Evolutionary conservation across 2,329 filamentous ascomycete species (phyloP).

Genomic region (Aspergillus caelatus): DNA sequence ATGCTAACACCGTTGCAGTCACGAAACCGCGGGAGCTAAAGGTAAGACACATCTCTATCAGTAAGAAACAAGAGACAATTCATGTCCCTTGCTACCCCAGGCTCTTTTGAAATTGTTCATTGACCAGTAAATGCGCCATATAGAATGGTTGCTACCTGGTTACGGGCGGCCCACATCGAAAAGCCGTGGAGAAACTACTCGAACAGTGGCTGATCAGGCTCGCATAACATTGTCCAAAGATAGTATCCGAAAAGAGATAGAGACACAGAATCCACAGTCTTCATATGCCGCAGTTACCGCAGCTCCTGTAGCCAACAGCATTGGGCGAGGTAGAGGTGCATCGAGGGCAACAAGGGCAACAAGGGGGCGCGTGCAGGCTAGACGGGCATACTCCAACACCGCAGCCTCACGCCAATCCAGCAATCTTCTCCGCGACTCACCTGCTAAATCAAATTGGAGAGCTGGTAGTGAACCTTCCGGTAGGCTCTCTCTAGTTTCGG

Average conservation of each 20-base stretch:
- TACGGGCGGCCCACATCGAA: conserved; percentile 19
- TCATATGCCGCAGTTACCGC: background rate
- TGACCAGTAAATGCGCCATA: background rate
- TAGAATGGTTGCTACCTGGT: conserved; percentile 29
- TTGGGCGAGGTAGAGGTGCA: background rate
- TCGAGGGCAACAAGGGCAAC: conserved; percentile 10
- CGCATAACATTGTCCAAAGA: background rate
- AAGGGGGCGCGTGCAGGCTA: conserved; percentile 15
- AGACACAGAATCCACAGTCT: conserved; percentile 1
- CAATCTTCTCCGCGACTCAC: conserved; percentile 24
- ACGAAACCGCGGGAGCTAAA: conserved; percentile 27
- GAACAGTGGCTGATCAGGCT: background rate
- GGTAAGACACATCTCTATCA: conserved; percentile 17
- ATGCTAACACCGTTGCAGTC: conserved; percentile 16
- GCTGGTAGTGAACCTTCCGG: conserved; percentile 20
- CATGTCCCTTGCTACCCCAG: background rate
- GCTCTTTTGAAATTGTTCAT: background rate
- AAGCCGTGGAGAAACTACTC: background rate
- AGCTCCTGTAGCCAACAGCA: background rate
- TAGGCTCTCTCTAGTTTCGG: conserved; percentile 11
- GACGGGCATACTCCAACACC: background rate
- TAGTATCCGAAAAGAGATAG: conserved; percentile 4
- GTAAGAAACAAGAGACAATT: background rate
- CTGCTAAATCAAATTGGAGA: conserved; percentile 30
- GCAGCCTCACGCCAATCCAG: conserved; percentile 10